A percentile compares a stretch with the other conserved stretches of the same genome.
Conservation (phyloP, 306 rosid species). For the Cicer yamashitae region DNA sequence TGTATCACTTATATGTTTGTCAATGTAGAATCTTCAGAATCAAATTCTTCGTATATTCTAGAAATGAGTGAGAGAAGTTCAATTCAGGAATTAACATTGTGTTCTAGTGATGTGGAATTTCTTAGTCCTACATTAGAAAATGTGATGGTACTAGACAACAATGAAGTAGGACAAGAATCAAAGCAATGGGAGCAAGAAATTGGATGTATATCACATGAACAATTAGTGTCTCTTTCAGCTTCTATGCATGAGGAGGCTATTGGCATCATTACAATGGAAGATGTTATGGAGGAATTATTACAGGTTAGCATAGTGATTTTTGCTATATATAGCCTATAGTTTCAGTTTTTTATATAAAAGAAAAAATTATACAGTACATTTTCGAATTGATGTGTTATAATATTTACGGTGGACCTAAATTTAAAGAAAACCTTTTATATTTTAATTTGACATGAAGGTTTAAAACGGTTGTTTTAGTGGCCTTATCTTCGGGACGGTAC, state of each 20-base stretch:
- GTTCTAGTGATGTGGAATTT: conserved; percentile 39
- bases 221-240: conserved; percentile 47
- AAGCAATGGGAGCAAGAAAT: conserved; percentile 36
- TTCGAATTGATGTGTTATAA: no score
- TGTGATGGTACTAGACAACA: conserved; percentile 43
- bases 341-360: no score
- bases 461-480: no score
- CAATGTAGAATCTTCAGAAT: conserved; percentile 39
- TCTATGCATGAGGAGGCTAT: conserved; percentile 61
- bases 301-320: conserved; percentile 60
- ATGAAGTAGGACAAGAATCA: conserved; percentile 32
- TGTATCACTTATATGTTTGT: not conserved
- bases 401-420: no score
- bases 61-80: conserved; percentile 44
- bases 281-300: conserved; percentile 81
- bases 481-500: no score
- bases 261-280: conserved; percentile 88
- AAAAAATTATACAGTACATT: no score
- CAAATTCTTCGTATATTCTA: conserved; percentile 26
- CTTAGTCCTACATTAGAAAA: conserved; percentile 44
- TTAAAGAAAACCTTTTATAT: no score
- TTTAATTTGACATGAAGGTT: no score
- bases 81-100: not conserved
- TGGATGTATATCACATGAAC: conserved; percentile 43
- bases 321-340: not conserved